Conservation (phyloP, 2,329 filamentous ascomycete genomes). For the Diaporthe citri region DNA sequence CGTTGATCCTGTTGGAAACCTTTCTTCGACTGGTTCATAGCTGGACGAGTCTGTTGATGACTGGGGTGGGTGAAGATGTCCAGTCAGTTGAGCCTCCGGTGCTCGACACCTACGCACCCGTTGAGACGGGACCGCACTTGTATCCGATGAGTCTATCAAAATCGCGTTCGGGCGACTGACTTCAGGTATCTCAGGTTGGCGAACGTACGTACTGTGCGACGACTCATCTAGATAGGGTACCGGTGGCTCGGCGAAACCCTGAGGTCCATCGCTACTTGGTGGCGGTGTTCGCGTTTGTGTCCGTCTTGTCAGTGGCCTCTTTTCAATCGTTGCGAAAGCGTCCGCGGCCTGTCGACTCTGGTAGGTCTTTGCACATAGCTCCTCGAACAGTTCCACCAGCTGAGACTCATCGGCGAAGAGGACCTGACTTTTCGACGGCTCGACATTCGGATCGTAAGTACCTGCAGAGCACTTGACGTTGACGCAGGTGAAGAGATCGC, state of each 20-base stretch:
- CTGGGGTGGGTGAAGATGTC: not conserved
- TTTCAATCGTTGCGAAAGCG: slow-evolving; percentile 32
- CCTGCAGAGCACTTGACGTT: slow-evolving; percentile 71
- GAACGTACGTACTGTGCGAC: not conserved
- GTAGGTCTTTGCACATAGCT: slow-evolving; percentile 59
- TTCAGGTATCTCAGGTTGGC: not conserved
- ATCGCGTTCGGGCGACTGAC: not conserved
- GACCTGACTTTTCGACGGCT: slow-evolving; percentile 79
- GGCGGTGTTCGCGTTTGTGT: slow-evolving; percentile 36
- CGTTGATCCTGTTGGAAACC: not conserved
- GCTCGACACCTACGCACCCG: not conserved
- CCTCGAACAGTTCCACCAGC: slow-evolving; percentile 60
- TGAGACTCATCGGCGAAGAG: slow-evolving; percentile 70
- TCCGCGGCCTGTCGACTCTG: not conserved
- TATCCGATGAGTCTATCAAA: not conserved
- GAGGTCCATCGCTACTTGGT: slow-evolving; percentile 54
- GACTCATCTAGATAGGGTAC: not conserved
- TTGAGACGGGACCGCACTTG: not conserved
- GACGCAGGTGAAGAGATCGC: slow-evolving; percentile 72
- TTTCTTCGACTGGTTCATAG: not conserved
- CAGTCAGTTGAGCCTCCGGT: not conserved
- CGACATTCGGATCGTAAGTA: slow-evolving; percentile 79
- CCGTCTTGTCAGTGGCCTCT: slow-evolving; percentile 5
- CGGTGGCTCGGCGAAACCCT: not conserved
- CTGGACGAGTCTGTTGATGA: not conserved